A percentile compares a stretch with the other conserved stretches of the same genome.
phyloP scores from a whole-genome alignment of 176 grass and related monocot genomes.

The Bromus sterilis region DNA sequence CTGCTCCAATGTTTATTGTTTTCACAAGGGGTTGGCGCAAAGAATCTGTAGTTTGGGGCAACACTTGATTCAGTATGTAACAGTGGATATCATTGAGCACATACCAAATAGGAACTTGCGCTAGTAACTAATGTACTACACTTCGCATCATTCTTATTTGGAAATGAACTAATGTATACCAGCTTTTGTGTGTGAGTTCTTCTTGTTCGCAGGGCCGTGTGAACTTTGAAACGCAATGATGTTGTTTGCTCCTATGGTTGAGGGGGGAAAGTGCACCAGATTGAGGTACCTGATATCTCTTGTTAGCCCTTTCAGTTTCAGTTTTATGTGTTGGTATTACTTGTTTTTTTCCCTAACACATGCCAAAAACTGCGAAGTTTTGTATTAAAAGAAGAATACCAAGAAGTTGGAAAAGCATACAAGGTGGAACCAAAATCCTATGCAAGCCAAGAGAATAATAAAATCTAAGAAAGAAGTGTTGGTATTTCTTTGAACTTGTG shows the following conservation, averaged over 20 bases:
- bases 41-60: not conserved
- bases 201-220: constrained; percentile 10
- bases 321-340: not conserved
- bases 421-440: not conserved
- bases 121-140: not conserved
- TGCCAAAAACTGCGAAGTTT: not conserved
- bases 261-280: not conserved
- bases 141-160: not conserved
- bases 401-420: not conserved
- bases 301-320: constrained; percentile 1
- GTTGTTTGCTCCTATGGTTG: not conserved
- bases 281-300: constrained; percentile 28
- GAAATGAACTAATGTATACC: not conserved
- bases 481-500: not conserved
- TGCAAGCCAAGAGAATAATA: not conserved
- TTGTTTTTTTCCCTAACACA: not conserved
- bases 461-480: not conserved
- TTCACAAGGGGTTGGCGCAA: not conserved
- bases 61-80: constrained; percentile 1
- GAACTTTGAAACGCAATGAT: not conserved
- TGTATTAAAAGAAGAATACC: not conserved
- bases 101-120: not conserved
- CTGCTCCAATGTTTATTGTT: not conserved
- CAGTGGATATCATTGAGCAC: not conserved
- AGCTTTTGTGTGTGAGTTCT: not conserved